These are phyloP conservation scores for Puccinia triticina DNA, from an alignment of 1,284 basidiomycete genomes.

Conservation along the genomic window DNA sequence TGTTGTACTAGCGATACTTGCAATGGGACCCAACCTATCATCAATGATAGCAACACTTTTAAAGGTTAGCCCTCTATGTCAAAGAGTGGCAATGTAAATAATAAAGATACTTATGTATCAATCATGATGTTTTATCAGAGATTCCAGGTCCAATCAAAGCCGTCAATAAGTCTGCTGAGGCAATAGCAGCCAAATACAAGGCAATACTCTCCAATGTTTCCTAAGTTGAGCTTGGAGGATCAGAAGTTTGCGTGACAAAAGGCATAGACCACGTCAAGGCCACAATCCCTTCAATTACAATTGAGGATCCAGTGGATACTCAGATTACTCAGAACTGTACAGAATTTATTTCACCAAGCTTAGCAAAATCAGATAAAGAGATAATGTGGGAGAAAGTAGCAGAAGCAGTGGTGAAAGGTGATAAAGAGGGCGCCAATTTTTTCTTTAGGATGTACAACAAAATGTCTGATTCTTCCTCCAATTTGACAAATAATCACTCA, in stretches of 20 bases:
- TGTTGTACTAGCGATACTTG: neutral
- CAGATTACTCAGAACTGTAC: neutral
- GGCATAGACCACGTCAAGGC: too few species aligned
- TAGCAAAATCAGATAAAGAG: neutral
- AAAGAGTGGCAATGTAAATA: neutral
- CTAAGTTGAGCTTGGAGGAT: too few species aligned
- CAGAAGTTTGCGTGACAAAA: too few species aligned
- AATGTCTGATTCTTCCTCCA: neutral
- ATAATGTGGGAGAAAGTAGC: neutral
- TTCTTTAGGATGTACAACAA: neutral
- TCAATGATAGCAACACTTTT: neutral
- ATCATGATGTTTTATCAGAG: neutral
- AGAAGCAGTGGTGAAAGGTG: neutral
- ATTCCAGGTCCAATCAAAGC: neutral
- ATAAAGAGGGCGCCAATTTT: neutral
- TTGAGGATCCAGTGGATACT: too few species aligned
- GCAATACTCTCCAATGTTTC: too few species aligned
- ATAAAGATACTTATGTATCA: neutral
- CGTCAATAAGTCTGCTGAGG: too few species aligned
- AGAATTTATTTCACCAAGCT: neutral
- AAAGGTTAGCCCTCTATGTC: neutral
- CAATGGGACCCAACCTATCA: too few species aligned
- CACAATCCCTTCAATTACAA: too few species aligned
- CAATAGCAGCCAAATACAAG: too few species aligned
- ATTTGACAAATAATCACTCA: too few species aligned